Conservation (phyloP, 192 early-diverging fungal species). For the Gonapodya prolifera region DNA sequence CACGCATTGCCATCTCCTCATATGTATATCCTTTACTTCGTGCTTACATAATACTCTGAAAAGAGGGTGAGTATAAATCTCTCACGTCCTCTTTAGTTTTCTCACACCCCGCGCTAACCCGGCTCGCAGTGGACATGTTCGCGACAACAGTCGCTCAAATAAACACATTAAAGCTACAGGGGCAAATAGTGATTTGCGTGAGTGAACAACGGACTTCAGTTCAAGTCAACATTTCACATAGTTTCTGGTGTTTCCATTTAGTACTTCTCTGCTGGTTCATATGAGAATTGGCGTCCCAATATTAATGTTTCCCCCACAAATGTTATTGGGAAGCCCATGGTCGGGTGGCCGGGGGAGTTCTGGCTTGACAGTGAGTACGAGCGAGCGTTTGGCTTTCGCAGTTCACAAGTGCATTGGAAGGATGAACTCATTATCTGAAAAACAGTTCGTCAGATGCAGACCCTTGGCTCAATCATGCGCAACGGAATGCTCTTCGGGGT, state of each 20-base stretch:
- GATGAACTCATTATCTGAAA: too few species aligned
- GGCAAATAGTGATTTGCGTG: background rate
- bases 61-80: too few species aligned
- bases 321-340: background rate
- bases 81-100: too few species aligned
- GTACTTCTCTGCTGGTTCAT: background rate
- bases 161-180: background rate
- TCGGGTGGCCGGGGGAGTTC: background rate
- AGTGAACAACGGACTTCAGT: too few species aligned
- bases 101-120: background rate
- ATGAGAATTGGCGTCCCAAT: background rate
- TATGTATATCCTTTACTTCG: too few species aligned
- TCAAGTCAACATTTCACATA: background rate
- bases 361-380: background rate
- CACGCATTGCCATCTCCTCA: too few species aligned
- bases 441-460: background rate
- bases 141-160: background rate
- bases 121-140: background rate
- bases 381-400: background rate
- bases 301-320: background rate
- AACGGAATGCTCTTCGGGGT: background rate
- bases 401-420: too few species aligned
- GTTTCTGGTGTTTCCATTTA: background rate
- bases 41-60: too few species aligned
- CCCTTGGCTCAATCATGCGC: background rate